Evolutionary conservation across 140 eudicot species (phyloP).

Genomic region (Flaveria floridana): DNA sequence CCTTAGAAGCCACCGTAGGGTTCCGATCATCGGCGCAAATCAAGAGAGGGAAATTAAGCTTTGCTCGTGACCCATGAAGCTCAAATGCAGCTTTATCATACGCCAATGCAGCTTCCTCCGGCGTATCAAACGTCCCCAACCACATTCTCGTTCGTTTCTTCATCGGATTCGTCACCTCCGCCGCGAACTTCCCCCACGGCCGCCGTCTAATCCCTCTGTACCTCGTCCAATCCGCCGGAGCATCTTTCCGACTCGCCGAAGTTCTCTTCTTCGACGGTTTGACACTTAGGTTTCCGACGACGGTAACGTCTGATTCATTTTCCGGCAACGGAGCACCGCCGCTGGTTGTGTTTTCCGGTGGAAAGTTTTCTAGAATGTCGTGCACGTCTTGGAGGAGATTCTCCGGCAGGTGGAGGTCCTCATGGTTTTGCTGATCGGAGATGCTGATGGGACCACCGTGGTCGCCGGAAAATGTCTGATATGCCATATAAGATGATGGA

Average conservation of each 20-base stretch:
- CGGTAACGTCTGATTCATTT: not conserved
- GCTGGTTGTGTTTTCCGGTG: not conserved
- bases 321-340: not conserved
- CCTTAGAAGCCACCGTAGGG: not conserved
- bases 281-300: not conserved
- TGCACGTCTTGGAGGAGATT: conserved; percentile 24
- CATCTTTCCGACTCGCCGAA: conserved; percentile 17
- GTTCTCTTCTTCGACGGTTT: not conserved
- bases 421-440: not conserved
- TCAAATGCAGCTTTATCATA: conserved; percentile 54
- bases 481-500: conserved; percentile 2
- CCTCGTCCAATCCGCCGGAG: conserved; percentile 47
- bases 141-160: conserved; percentile 47
- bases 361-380: conserved; percentile 13
- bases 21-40: conserved; percentile 20
- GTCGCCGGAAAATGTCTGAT: conserved; percentile 13
- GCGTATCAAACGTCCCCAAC: conserved; percentile 58
- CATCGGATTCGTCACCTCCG: conserved; percentile 49
- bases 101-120: conserved; percentile 62
- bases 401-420: conserved; percentile 20
- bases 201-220: conserved; percentile 55
- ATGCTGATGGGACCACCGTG: conserved; percentile 12
- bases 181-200: conserved; percentile 65
- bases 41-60: conserved; percentile 50
- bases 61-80: conserved; percentile 51